A percentile compares a stretch with the other conserved stretches of the same genome.
Evolutionary conservation across 2,329 filamentous ascomycete species (phyloP).

Genomic region (Claviceps sp.): DNA sequence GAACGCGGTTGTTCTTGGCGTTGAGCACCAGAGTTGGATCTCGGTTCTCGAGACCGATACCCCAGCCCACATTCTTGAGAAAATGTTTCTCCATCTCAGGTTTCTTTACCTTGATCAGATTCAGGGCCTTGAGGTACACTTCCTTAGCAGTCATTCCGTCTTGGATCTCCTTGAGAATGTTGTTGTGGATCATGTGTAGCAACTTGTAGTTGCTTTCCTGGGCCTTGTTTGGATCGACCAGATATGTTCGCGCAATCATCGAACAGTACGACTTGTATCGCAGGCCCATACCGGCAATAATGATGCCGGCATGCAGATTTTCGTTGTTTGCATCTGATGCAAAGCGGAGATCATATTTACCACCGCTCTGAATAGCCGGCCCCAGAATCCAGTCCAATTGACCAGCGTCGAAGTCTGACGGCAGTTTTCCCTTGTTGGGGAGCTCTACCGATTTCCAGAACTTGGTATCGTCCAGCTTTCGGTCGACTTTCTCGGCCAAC

Average conservation of each 20-base stretch:
- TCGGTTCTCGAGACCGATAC: conserved; percentile 83
- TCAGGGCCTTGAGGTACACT: conserved; percentile 76
- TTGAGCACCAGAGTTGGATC: conserved; percentile 76
- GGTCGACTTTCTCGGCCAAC: conserved; percentile 75
- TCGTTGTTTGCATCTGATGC: conserved; percentile 67
- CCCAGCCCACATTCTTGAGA: conserved; percentile 79
- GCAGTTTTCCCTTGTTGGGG: conserved; percentile 60
- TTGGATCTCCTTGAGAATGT: conserved; percentile 80
- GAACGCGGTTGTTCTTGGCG: conserved; percentile 65
- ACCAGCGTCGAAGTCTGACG: conserved; percentile 70
- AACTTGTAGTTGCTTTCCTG: conserved; percentile 93
- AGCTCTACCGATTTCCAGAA: conserved; percentile 77
- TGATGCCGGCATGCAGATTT: conserved; percentile 78
- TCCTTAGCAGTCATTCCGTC: conserved; percentile 82
- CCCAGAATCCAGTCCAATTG: conserved; percentile 92
- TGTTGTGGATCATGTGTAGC: conserved; percentile 68
- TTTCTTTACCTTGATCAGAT: conserved; percentile 74
- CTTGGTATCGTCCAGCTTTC: conserved; percentile 83
- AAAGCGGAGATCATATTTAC: conserved; percentile 84
- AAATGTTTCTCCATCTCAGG: conserved; percentile 94
- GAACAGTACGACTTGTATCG: conserved; percentile 95
- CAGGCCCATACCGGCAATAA: conserved; percentile 81
- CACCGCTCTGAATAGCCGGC: conserved; percentile 86
- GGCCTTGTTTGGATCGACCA: conserved; percentile 92
- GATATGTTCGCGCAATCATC: conserved; percentile 80